Conservation (phyloP, 2,329 filamentous ascomycete genomes). For the Sarocladium strictum region DNA sequence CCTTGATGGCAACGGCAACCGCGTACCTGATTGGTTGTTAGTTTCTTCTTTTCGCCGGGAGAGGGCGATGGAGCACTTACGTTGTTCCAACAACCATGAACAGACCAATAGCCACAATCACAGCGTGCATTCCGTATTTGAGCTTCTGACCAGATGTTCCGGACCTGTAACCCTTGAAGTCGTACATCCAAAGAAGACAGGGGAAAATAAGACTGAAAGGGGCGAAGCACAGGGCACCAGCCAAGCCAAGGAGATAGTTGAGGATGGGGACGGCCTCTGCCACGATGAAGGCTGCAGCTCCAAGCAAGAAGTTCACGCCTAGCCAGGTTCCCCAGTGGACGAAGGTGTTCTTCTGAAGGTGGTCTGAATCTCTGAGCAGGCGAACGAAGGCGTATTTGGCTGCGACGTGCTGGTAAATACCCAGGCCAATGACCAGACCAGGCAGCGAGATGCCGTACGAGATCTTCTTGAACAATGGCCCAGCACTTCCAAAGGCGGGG, state of each 20-base stretch:
- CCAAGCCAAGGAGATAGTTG: neutral
- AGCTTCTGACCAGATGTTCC: no score
- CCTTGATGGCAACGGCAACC: no score
- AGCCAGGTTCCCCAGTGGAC: neutral
- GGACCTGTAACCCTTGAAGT: no score
- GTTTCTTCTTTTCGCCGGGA: no score
- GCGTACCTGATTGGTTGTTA: no score
- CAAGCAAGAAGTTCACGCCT: slow-evolving; percentile 3
- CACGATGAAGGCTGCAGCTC: slow-evolving; percentile 7
- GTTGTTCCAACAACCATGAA: no score
- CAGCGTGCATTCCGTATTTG: no score
- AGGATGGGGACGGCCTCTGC: slow-evolving; percentile 11
- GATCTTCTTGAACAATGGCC: slow-evolving; percentile 24
- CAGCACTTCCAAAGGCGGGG: slow-evolving; percentile 20
- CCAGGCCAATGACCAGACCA: slow-evolving; percentile 10
- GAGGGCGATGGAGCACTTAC: no score
- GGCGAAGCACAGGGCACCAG: neutral
- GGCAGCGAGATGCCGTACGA: slow-evolving; percentile 25
- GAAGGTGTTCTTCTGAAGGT: neutral
- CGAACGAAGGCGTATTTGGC: neutral
- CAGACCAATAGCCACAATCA: no score
- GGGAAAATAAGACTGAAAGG: neutral
- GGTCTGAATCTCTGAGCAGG: neutral
- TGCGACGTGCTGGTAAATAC: neutral
- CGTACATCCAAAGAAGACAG: slow-evolving; percentile 1